Evolutionary conservation across 768 basidiomycete genomes (phyloP).

Genomic region (Calvatia gigantea): DNA sequence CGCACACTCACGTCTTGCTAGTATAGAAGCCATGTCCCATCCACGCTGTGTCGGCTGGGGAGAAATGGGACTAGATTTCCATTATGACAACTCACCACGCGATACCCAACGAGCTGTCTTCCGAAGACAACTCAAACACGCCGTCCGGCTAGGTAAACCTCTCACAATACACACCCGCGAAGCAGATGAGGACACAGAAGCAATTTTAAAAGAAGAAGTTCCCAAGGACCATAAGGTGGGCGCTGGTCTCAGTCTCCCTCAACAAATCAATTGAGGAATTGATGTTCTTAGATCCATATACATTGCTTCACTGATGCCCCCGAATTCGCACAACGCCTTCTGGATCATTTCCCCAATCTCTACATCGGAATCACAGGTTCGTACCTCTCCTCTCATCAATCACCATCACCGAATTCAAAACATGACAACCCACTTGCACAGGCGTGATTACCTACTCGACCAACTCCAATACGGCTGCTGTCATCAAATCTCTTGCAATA

Average conservation of each 20-base stretch:
- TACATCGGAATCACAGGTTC: constrained; percentile 79
- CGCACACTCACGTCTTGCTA: constrained; percentile 21
- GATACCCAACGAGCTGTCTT: constrained; percentile 66
- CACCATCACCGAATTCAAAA: background rate
- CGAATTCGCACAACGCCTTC: constrained; percentile 63
- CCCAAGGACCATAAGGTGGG: constrained; percentile 71
- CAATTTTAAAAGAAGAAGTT: constrained; percentile 72
- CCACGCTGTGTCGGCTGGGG: constrained; percentile 87
- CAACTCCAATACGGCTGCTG: constrained; percentile 65
- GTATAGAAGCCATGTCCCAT: constrained; percentile 72
- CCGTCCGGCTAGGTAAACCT: constrained; percentile 68
- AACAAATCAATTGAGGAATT: background rate
- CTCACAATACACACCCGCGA: constrained; percentile 86
- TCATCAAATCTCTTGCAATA: constrained; percentile 53
- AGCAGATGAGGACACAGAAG: constrained; percentile 79
- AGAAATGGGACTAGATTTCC: constrained; percentile 85
- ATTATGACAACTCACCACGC: constrained; percentile 76
- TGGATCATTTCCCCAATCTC: constrained; percentile 77
- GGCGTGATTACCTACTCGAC: constrained; percentile 80
- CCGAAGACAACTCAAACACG: constrained; percentile 61
- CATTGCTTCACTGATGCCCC: constrained; percentile 89
- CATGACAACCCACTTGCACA: constrained; percentile 19
- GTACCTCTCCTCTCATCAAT: constrained; percentile 4
- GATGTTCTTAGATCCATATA: constrained; percentile 62
- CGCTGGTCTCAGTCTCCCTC: background rate